Evolutionary conservation across 75 land plant genomes (phyloP).

Genomic region (Pinus taeda): DNA sequence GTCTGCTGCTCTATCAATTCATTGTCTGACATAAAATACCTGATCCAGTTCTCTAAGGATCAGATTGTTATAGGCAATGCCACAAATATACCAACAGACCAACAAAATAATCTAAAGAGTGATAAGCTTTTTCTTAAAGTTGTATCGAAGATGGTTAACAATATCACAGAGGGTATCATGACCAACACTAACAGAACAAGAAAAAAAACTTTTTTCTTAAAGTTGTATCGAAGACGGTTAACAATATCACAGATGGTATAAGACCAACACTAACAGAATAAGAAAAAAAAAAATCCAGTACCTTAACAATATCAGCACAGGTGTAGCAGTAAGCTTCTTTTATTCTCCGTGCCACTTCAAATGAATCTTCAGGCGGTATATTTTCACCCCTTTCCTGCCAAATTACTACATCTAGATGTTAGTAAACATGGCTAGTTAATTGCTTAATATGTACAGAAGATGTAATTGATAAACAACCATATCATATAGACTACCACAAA

Average conservation of each 20-base stretch:
- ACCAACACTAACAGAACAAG: neutral
- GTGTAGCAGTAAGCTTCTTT: constrained; percentile 97
- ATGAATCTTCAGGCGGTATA: constrained; percentile 96
- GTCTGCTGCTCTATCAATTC: neutral
- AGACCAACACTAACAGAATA: neutral
- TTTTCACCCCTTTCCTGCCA: constrained; percentile 95
- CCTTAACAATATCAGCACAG: constrained; percentile 99
- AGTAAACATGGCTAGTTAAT: constrained; percentile 1
- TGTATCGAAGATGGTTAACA: neutral
- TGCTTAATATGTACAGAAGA: neutral
- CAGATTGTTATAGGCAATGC: constrained; percentile 1
- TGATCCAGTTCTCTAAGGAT: neutral
- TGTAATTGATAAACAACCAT: neutral
- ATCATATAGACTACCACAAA: neutral
- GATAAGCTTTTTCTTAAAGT: neutral
- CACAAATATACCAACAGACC: neutral
- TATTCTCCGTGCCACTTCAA: constrained; percentile 93
- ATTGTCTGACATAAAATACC: neutral
- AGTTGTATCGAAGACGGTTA: neutral
- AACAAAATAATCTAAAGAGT: neutral
- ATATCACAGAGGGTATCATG: neutral
- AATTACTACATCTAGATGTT: neutral
- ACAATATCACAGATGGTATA: neutral
- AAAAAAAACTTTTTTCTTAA: neutral
- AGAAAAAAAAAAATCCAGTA: constrained; percentile 10